Base-by-base conservation (phyloP, 345 rosid genomes). In the Clarkia xantiana region DNA sequence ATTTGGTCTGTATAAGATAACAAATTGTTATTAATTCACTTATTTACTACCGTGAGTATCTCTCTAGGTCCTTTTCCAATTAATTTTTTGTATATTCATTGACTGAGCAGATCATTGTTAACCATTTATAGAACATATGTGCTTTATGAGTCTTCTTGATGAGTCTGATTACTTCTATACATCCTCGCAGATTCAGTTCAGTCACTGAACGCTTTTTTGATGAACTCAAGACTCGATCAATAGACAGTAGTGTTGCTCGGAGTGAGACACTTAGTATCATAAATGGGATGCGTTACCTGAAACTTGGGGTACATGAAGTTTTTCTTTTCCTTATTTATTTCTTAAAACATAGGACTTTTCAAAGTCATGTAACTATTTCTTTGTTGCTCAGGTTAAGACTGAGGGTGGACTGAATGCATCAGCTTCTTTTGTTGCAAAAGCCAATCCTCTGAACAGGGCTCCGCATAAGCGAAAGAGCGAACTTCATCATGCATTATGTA, bases 331-430 rank as follows among this genome's bases (percentile, higher is more conserved):
- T 23, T 42, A 3, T n/a, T 45, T 58, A 19, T 29, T 20, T 18
- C 18, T 39, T 19, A 53, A 53, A 22, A 29, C 16, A 47, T 44
- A 59, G 46, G 14, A 46, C 29, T 53, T 25, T 47, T 53, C 45
- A 57, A 18, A 47, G 51, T 10, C 55, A 53, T 56, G 18, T 77
- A 62, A 71, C 64, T 48, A 23, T 62, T 41, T 40, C 45, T 23
- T 55, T 43, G 54, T 29, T 10, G 69, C 52, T 39, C 81, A 91
- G 98, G 94, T 91, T 67, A 86, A 78, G 67, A 79, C 87, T 45
- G 96, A 86, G 70, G 98, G 98, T 59, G 96, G 96, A 63, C 66
- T 91, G 61, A 86, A 91, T 76, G 98, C 98, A 22, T 86, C 98
- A 7, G 94, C 98, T 54, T 91, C 95, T 40, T 91, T 84, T 68